Conservation (phyloP, 106 monocot species). For the Platanthera zijinensis region DNA sequence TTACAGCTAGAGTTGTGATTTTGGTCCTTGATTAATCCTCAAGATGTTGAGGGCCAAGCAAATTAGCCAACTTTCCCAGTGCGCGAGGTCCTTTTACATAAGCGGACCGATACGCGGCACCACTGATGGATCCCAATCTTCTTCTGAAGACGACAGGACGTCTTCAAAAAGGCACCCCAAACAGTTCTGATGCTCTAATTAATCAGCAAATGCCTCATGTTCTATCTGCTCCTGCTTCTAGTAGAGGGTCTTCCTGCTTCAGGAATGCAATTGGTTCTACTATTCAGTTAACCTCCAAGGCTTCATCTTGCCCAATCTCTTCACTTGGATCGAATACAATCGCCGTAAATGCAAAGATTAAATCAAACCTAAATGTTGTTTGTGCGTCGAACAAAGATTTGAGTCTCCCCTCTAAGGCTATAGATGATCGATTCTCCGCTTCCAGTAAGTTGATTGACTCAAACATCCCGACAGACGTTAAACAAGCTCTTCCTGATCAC, state of each 20-base stretch:
- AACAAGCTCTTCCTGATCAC: slow-evolving; percentile 12
- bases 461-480: slow-evolving; percentile 17
- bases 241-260: slow-evolving; percentile 19
- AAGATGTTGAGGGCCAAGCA: slow-evolving; percentile 91
- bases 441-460: slow-evolving; percentile 27
- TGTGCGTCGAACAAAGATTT: slow-evolving; percentile 11
- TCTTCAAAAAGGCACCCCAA: slow-evolving; percentile 33
- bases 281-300: slow-evolving; percentile 15
- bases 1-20: no score
- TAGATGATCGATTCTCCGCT: slow-evolving; percentile 24
- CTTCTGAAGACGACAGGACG: slow-evolving; percentile 67
- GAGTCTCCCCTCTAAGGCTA: slow-evolving; percentile 22
- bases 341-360: slow-evolving; percentile 17
- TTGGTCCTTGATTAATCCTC: slow-evolving; percentile 4
- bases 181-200: slow-evolving; percentile 7
- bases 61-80: slow-evolving; percentile 68
- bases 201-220: slow-evolving; percentile 29
- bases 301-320: slow-evolving; percentile 7
- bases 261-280: slow-evolving; percentile 30
- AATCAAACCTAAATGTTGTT: slow-evolving; percentile 1
- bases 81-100: slow-evolving; percentile 75
- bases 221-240: slow-evolving; percentile 7
- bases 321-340: slow-evolving; percentile 10
- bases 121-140: slow-evolving; percentile 56
- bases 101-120: slow-evolving; percentile 46